These are phyloP conservation scores for Lotus japonicus DNA, from an alignment of 306 rosid species.

Conservation along the genomic window DNA sequence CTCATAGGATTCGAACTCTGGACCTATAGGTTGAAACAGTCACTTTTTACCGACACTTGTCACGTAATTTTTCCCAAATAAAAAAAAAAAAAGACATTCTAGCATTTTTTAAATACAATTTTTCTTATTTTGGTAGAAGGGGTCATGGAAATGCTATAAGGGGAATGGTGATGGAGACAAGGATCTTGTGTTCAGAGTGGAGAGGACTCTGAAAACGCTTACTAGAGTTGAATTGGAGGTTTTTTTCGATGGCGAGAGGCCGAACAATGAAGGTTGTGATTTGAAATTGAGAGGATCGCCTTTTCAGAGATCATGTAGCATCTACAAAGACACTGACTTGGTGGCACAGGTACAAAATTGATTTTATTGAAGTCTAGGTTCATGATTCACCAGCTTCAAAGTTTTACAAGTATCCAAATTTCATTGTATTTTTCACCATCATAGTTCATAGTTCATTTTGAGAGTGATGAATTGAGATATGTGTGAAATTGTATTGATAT, in stretches of 20 bases:
- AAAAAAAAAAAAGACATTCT: neutral
- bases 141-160: conserved; percentile 69
- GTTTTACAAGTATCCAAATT: too few relatives aligned
- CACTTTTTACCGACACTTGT: too few relatives aligned
- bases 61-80: too few relatives aligned
- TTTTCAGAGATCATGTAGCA: conserved; percentile 58
- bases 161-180: conserved; percentile 31
- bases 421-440: neutral
- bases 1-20: too few relatives aligned
- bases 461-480: too few relatives aligned
- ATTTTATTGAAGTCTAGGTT: neutral
- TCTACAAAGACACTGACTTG: conserved; percentile 43
- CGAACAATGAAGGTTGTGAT: conserved; percentile 27
- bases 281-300: conserved; percentile 65
- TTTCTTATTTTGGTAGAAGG: conserved; percentile 42
- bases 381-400: neutral
- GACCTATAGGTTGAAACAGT: too few relatives aligned
- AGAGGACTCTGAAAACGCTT: conserved; percentile 43
- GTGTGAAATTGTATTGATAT: too few relatives aligned
- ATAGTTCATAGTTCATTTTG: neutral
- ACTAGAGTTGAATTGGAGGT: conserved; percentile 57
- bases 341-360: conserved; percentile 68
- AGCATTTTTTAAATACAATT: neutral
- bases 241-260: conserved; percentile 31
- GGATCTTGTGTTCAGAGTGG: conserved; percentile 46